phyloP scores from a whole-genome alignment of 306 rosid genomes.

The Dryas alaskensis region DNA sequence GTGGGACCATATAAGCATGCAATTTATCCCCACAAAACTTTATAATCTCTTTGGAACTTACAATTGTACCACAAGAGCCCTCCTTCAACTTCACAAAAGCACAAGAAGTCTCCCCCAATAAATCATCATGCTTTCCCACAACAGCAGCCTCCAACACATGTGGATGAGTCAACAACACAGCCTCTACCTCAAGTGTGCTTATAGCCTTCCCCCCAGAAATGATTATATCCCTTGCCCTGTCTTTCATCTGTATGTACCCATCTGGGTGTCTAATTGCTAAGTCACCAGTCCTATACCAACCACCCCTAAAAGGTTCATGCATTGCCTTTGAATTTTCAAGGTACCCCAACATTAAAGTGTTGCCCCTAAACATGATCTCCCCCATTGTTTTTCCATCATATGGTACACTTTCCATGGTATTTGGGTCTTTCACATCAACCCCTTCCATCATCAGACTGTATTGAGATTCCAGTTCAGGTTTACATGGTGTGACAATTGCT shows the following conservation, averaged over 20 bases:
- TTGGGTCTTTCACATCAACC: slow-evolving; percentile 68
- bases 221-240: slow-evolving; percentile 59
- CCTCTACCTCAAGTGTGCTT: slow-evolving; percentile 74
- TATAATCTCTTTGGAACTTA: slow-evolving; percentile 41
- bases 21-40: slow-evolving; percentile 53
- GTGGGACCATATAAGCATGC: slow-evolving; percentile 66
- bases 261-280: slow-evolving; percentile 45
- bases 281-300: slow-evolving; percentile 84
- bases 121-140: slow-evolving; percentile 46
- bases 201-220: slow-evolving; percentile 37
- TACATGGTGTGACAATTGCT: slow-evolving; percentile 49
- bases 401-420: slow-evolving; percentile 52
- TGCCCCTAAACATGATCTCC: slow-evolving; percentile 70
- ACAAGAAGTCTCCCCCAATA: slow-evolving; percentile 33
- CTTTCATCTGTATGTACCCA: slow-evolving; percentile 68
- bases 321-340: slow-evolving; percentile 42
- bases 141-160: slow-evolving; percentile 68
- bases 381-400: slow-evolving; percentile 70
- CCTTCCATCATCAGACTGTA: slow-evolving; percentile 40
- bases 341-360: slow-evolving; percentile 66
- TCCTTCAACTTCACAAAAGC: slow-evolving; percentile 66
- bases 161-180: slow-evolving; percentile 65
- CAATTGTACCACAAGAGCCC: slow-evolving; percentile 27
- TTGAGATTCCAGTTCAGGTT: slow-evolving; percentile 20
- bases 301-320: slow-evolving; percentile 50